A percentile compares a stretch with the other conserved stretches of the same genome.
phyloP scores from a whole-genome alignment of 75 land plant species.

The Selaginella tamariscina region DNA sequence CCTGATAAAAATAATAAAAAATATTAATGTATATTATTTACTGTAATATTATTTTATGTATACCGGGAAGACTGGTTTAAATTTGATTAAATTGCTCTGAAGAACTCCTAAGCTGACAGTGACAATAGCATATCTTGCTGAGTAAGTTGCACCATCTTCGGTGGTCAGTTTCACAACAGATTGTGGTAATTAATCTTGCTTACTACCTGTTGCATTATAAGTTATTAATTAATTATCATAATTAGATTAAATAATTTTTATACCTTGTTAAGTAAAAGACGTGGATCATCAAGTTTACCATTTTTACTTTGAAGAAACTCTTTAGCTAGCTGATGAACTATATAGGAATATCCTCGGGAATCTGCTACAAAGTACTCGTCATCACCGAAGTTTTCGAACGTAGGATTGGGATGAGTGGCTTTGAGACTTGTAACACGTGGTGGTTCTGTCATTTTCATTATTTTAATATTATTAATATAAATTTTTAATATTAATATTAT shows the following conservation, averaged over 20 bases:
- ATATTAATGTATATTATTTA: too few species aligned
- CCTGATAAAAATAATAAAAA: slow-evolving; percentile 19
- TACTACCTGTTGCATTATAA: too few species aligned
- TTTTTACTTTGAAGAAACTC: slow-evolving; percentile 29
- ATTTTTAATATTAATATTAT: background rate
- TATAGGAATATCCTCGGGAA: slow-evolving; percentile 47
- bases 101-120: background rate
- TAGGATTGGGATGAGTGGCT: slow-evolving; percentile 63
- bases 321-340: slow-evolving; percentile 49
- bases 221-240: too few species aligned
- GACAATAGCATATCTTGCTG: background rate
- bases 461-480: background rate
- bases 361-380: slow-evolving; percentile 52
- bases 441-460: slow-evolving; percentile 38
- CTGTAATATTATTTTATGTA: too few species aligned
- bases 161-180: background rate
- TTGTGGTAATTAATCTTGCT: background rate
- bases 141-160: background rate
- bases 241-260: background rate
- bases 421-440: slow-evolving; percentile 54
- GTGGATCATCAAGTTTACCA: slow-evolving; percentile 37
- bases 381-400: slow-evolving; percentile 42
- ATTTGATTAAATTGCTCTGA: background rate
- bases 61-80: background rate
- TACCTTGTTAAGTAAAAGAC: slow-evolving; percentile 64